phyloP scores from a whole-genome alignment of 2,329 filamentous ascomycete genomes.

The Aureobasidium sp. region DNA sequence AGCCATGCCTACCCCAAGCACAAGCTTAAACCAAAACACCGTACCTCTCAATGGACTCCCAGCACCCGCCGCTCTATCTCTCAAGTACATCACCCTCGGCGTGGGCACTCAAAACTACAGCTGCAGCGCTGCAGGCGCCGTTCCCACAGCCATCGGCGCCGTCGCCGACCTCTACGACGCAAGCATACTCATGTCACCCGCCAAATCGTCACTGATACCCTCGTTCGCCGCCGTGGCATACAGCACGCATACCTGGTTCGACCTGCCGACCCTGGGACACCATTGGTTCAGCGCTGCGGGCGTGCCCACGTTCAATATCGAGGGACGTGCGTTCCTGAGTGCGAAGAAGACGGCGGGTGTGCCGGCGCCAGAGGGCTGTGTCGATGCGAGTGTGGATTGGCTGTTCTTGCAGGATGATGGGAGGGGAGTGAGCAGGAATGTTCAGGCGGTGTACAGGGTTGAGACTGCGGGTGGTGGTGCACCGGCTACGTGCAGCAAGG shows the following conservation, averaged over 20 bases:
- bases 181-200: constrained; percentile 31
- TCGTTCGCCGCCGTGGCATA: constrained; percentile 2
- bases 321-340: constrained; percentile 34
- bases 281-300: constrained; percentile 55
- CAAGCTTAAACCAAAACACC: neutral
- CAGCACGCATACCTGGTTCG: neutral
- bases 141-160: constrained; percentile 35
- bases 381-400: constrained; percentile 34
- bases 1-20: neutral
- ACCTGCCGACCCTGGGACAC: constrained; percentile 40
- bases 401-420: constrained; percentile 35
- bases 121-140: constrained; percentile 33
- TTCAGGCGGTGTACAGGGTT: constrained; percentile 39
- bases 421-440: constrained; percentile 26
- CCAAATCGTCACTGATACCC: neutral
- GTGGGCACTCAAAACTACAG: constrained; percentile 64
- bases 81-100: constrained; percentile 46
- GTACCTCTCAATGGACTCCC: constrained; percentile 11
- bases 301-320: constrained; percentile 53
- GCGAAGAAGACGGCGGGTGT: constrained; percentile 43
- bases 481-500: constrained; percentile 30
- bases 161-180: constrained; percentile 38
- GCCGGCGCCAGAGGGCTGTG: constrained; percentile 41
- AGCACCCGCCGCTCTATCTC: constrained; percentile 4
- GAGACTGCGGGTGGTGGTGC: constrained; percentile 40